Conservation (phyloP, 108 stramenopile species). For the Nitzschia sp. region DNA sequence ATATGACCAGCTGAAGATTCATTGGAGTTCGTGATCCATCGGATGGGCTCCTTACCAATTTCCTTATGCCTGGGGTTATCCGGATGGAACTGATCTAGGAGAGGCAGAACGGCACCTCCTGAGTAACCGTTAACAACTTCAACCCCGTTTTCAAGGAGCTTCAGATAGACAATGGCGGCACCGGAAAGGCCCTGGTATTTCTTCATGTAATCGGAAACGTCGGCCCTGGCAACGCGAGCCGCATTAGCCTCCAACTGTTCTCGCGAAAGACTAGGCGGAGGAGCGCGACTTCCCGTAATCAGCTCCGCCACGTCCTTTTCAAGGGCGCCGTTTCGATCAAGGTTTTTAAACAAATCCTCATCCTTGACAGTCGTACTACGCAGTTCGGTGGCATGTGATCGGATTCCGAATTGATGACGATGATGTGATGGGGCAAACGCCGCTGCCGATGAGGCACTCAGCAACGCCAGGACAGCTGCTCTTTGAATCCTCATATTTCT, state of each 20-base stretch:
- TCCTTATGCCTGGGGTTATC: slow-evolving; percentile 74
- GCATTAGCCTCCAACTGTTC: slow-evolving; percentile 34
- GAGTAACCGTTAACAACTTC: slow-evolving; percentile 91
- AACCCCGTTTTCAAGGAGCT: slow-evolving; percentile 79
- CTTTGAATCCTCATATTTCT: slow-evolving; percentile 30
- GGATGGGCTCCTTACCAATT: slow-evolving; percentile 52
- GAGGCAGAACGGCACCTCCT: slow-evolving; percentile 89
- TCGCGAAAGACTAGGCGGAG: slow-evolving; percentile 2
- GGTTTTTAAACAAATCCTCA: slow-evolving; percentile 11
- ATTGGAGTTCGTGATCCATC: slow-evolving; percentile 93
- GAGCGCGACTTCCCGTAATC: background rate
- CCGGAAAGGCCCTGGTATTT: slow-evolving; percentile 72
- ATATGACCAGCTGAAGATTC: slow-evolving; percentile 85
- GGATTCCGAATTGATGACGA: slow-evolving; percentile 3
- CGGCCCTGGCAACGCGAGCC: slow-evolving; percentile 18
- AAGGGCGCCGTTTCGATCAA: slow-evolving; percentile 20
- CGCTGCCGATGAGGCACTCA: slow-evolving; percentile 22
- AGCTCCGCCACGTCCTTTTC: slow-evolving; percentile 21
- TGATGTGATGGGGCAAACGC: slow-evolving; percentile 39
- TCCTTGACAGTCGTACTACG: slow-evolving; percentile 22
- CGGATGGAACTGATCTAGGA: slow-evolving; percentile 86
- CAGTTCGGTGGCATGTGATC: slow-evolving; percentile 7
- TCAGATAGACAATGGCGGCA: slow-evolving; percentile 84
- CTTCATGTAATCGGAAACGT: slow-evolving; percentile 40
- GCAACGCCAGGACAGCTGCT: slow-evolving; percentile 35